Evolutionary conservation across 2,329 filamentous ascomycete species (phyloP).

Genomic region (Talaromyces funiculosus): DNA sequence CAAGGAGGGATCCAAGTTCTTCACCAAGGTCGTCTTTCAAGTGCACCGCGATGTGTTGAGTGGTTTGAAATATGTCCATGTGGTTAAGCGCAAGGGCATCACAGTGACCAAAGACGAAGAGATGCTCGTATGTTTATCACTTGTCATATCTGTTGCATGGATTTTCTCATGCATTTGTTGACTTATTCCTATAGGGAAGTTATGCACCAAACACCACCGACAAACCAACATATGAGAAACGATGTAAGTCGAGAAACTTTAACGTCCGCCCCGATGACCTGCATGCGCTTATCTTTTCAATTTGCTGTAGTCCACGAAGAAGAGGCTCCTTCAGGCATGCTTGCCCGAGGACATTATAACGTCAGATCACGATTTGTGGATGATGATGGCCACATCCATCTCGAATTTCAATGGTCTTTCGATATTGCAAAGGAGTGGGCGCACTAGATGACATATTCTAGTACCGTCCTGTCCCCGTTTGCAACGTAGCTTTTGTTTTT

Average conservation of each 20-base stretch:
- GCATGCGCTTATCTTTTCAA: background rate
- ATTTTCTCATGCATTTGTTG: background rate
- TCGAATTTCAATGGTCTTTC: slow-evolving; percentile 93
- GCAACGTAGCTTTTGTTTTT: background rate
- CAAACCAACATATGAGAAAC: slow-evolving; percentile 80
- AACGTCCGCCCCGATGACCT: background rate
- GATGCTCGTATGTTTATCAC: slow-evolving; percentile 72
- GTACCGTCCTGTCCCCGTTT: background rate
- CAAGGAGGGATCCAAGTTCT: slow-evolving; percentile 91
- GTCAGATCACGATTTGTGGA: slow-evolving; percentile 88
- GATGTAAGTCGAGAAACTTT: slow-evolving; percentile 58
- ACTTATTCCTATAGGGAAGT: slow-evolving; percentile 58
- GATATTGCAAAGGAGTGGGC: slow-evolving; percentile 93
- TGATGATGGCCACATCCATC: slow-evolving; percentile 84
- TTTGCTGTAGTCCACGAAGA: slow-evolving; percentile 68
- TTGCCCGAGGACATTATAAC: slow-evolving; percentile 84
- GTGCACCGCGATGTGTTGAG: slow-evolving; percentile 96
- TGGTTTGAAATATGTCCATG: slow-evolving; percentile 91
- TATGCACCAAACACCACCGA: slow-evolving; percentile 90
- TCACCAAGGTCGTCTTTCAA: slow-evolving; percentile 90
- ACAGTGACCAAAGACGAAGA: slow-evolving; percentile 88
- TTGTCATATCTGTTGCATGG: background rate
- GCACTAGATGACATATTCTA: background rate
- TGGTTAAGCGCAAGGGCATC: slow-evolving; percentile 84
- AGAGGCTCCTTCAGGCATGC: slow-evolving; percentile 85